Conservation (phyloP, 768 basidiomycete genomes). For the Sistotremastrum suecicum region DNA sequence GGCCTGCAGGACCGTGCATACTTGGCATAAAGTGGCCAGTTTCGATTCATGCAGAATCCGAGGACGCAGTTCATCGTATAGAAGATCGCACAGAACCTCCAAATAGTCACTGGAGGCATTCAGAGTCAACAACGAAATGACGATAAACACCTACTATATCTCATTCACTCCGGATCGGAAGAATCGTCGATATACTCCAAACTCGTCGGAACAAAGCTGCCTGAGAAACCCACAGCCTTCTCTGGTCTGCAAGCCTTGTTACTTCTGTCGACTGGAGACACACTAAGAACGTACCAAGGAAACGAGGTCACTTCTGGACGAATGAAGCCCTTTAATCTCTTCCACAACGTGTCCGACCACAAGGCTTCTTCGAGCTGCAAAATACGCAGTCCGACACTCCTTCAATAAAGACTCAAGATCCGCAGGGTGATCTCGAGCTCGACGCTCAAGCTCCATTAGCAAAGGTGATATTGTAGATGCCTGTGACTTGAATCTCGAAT, state of each 20-base stretch:
- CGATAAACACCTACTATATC: constrained; percentile 47
- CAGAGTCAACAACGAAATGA: constrained; percentile 1
- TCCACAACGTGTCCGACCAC: constrained; percentile 60
- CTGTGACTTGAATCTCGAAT: constrained; percentile 72
- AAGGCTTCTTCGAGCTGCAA: constrained; percentile 55
- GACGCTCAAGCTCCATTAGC: constrained; percentile 71
- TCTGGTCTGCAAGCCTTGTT: constrained; percentile 43
- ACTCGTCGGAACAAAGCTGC: constrained; percentile 84
- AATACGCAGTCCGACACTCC: constrained; percentile 84
- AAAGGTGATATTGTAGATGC: constrained; percentile 63
- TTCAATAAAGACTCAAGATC: constrained; percentile 66
- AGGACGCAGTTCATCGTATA: constrained; percentile 92
- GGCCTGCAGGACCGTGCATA: constrained; percentile 92
- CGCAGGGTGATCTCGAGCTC: constrained; percentile 64
- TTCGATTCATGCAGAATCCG: constrained; percentile 88
- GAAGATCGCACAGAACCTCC: constrained; percentile 81
- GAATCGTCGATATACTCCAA: constrained; percentile 69
- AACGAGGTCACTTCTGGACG: constrained; percentile 67
- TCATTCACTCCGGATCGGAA: constrained; percentile 75
- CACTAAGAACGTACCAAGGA: constrained; percentile 44
- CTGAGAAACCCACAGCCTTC: constrained; percentile 89
- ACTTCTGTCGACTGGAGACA: neutral
- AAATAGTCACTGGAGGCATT: constrained; percentile 56
- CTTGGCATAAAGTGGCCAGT: constrained; percentile 78
- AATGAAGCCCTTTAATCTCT: constrained; percentile 76